Base-by-base conservation (phyloP, 2,329 filamentous ascomycete genomes). In the Tolypocladium tundrense region DNA sequence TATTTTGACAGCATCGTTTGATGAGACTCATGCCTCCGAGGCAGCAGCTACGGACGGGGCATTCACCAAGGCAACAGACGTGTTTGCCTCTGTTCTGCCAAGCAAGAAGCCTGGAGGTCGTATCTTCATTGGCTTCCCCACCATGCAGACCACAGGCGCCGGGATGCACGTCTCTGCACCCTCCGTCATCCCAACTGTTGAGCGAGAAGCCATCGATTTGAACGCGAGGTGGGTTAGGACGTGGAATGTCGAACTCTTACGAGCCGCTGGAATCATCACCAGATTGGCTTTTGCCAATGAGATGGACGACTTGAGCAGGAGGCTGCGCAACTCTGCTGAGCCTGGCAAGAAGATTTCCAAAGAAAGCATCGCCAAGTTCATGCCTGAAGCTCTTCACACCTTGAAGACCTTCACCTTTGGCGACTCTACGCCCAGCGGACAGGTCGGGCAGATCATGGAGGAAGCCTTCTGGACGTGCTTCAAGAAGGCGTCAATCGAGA, bases 81-180 rank as follows among this genome's bases (percentile, higher is more conserved):
- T 99, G 9, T 97, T 99, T 70, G 84, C 88, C 1, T 94, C 92
- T 1, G 92, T 99, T 1, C 75, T 97, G 6, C 94, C 94, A 2
- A 91, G 84, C 58, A 95, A 91, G 70, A 89, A 90, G 65, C 82
- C 83, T 0, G 84, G 84, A 10, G 94, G 94, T 8, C 87, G 90
- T 56, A 89, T 99, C 57, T 99, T 97, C 67, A 99, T 99, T 67
- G 94, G 94, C 0, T 99, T 99, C 68, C 93, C 94, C 3, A 99
- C 94, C 1, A 92, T 93, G 64, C 94, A 99, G 75, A 99, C 94
- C 0, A 99, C 95, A 0, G 94, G 93, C 57, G 86, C 93, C 35
- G 89, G 93, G 19, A 88, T 95, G 69, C 94, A 99, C 71, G 88
- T 99, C 37, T 97, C 93, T 14, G 94, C 94, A 0, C 94, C 92